phyloP scores from a whole-genome alignment of 1,139 yeast species.

The Taphrina deformans region DNA sequence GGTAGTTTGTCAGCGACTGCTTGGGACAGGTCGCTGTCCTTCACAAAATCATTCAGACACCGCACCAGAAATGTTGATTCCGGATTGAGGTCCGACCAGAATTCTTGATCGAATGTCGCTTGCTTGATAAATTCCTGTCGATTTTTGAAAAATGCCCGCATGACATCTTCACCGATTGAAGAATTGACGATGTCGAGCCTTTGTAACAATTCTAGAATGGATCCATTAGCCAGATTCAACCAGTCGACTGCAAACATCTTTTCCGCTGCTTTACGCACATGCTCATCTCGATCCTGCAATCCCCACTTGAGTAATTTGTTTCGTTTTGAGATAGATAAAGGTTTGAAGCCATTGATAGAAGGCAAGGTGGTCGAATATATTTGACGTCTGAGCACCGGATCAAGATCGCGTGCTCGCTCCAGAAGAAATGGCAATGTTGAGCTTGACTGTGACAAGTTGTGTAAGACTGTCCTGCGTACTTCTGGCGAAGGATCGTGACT shows the following conservation, averaged over 20 bases:
- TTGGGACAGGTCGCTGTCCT: constrained; percentile 53
- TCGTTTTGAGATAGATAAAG: constrained; percentile 59
- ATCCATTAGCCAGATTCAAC: constrained; percentile 69
- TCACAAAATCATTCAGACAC: constrained; percentile 66
- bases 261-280: constrained; percentile 70
- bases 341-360: constrained; percentile 66
- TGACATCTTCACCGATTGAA: constrained; percentile 64
- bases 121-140: constrained; percentile 63
- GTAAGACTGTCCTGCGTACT: constrained; percentile 79
- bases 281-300: constrained; percentile 74
- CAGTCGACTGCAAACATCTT: constrained; percentile 70
- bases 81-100: constrained; percentile 71
- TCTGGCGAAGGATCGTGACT: constrained; percentile 84
- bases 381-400: constrained; percentile 67
- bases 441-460: constrained; percentile 61
- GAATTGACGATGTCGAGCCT: constrained; percentile 67
- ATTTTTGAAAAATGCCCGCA: constrained; percentile 61
- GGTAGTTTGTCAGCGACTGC: constrained; percentile 73
- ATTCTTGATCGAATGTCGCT: constrained; percentile 56
- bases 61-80: constrained; percentile 75
- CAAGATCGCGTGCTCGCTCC: constrained; percentile 81
- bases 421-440: constrained; percentile 61
- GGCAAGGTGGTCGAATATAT: constrained; percentile 70
- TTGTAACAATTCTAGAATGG: constrained; percentile 69
- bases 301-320: constrained; percentile 80